phyloP scores from a whole-genome alignment of 352 stramenopile species.

The Bremia lactucae region DNA sequence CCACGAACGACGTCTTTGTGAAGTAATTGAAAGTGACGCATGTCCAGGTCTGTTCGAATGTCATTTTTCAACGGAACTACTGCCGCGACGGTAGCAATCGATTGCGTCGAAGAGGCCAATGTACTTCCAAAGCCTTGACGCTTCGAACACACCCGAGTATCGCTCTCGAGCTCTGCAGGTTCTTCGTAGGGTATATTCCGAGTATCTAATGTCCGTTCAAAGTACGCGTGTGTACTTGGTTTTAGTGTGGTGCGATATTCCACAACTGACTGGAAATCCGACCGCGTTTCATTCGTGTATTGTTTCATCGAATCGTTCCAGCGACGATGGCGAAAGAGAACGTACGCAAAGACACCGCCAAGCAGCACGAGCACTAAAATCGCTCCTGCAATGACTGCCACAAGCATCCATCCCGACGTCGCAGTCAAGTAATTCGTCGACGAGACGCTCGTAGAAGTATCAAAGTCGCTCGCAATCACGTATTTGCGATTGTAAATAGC shows the following conservation, averaged over 20 bases:
- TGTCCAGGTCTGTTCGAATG: conserved; percentile 52
- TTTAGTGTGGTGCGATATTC: conserved; percentile 2
- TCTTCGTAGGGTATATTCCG: conserved; percentile 6
- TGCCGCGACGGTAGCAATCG: conserved; percentile 3
- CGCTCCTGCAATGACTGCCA: conserved; percentile 28
- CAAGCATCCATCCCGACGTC: conserved; percentile 25
- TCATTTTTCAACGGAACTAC: conserved; percentile 37
- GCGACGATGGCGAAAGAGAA: conserved; percentile 18
- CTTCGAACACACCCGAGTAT: conserved; percentile 12
- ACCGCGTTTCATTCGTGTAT: conserved; percentile 12
- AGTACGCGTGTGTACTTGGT: conserved; percentile 6
- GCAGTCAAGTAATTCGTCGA: background rate
- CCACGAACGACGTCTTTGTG: conserved; percentile 33
- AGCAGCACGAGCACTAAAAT: conserved; percentile 16
- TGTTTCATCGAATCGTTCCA: conserved; percentile 10
- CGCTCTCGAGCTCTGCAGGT: conserved; percentile 3
- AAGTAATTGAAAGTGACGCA: conserved; percentile 42
- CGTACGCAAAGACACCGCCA: conserved; percentile 15
- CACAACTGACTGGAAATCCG: conserved; percentile 5
- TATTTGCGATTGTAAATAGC: conserved; percentile 24
- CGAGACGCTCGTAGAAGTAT: background rate
- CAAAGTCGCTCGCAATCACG: conserved; percentile 3
- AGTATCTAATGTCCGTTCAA: conserved; percentile 20
- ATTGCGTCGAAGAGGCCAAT: conserved; percentile 7
- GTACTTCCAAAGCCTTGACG: conserved; percentile 6